Percentiles rank a stretch among this genome's conserved stretches.
Evolutionary conservation across 1,139 yeast species (phyloP).

Genomic region (Debaryomyces coudertii): DNA sequence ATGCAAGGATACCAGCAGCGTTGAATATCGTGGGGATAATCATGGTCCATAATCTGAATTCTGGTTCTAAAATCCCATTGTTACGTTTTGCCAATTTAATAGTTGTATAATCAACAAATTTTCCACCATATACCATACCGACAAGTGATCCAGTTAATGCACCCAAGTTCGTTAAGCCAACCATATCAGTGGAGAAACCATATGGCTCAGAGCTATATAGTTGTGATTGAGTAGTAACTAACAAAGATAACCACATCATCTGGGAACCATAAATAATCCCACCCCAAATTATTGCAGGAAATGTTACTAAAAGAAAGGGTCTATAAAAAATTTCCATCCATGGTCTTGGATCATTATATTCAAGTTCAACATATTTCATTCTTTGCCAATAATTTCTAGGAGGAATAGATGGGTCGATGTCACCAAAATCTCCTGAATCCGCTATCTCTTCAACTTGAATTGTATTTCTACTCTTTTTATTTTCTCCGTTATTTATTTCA

Average conservation of each 20-base stretch:
- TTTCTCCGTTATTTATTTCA: no score
- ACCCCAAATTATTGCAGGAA: conserved; percentile 64
- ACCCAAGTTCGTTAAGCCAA: conserved; percentile 48
- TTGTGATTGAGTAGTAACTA: conserved; percentile 48
- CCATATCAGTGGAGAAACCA: conserved; percentile 34
- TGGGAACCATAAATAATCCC: conserved; percentile 68
- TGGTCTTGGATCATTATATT: conserved; percentile 43
- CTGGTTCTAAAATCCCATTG: conserved; percentile 46
- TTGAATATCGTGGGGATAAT: conserved; percentile 41
- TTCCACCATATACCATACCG: conserved; percentile 48
- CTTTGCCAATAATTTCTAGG: conserved; percentile 39
- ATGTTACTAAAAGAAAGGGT: conserved; percentile 48
- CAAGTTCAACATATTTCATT: conserved; percentile 37
- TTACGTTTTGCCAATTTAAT: conserved; percentile 37
- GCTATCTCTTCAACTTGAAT: no score
- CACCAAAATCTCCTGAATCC: conserved; percentile 11
- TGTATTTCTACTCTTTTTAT: background rate
- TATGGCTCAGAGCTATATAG: conserved; percentile 41
- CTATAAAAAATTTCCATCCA: conserved; percentile 41
- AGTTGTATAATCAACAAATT: conserved; percentile 45
- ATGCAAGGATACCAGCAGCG: conserved; percentile 43
- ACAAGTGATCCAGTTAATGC: conserved; percentile 43
- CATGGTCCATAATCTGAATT: conserved; percentile 45
- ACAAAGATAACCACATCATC: conserved; percentile 55
- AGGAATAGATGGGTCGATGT: conserved; percentile 19